Percentiles rank a stretch among this genome's conserved stretches.
These are phyloP conservation scores for Cladosporium sp. DNA, from an alignment of 2,329 filamentous ascomycete species.

Conservation along the genomic window DNA sequence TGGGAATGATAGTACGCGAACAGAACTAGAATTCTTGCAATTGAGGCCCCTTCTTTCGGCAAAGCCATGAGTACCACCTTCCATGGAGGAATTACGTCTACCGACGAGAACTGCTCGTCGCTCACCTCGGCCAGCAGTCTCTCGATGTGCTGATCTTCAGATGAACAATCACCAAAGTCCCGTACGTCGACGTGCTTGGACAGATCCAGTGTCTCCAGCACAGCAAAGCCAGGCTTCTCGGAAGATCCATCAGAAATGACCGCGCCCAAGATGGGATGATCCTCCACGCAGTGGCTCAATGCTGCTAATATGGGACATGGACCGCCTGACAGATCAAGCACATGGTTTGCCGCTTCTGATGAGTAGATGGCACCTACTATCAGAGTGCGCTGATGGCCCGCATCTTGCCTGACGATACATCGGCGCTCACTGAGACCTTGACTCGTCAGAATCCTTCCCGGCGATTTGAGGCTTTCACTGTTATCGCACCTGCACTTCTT, in stretches of 20 bases:
- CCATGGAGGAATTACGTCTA: constrained; percentile 38
- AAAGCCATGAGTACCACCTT: constrained; percentile 35
- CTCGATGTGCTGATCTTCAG: constrained; percentile 22
- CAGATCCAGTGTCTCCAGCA: constrained; percentile 33
- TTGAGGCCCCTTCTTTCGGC: neutral
- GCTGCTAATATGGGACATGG: constrained; percentile 16
- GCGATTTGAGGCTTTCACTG: neutral
- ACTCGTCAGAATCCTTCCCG: neutral
- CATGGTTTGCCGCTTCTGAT: constrained; percentile 13
- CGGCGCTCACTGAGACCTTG: constrained; percentile 40
- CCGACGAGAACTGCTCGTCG: constrained; percentile 31
- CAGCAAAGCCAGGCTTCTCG: constrained; percentile 35
- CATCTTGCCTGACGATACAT: constrained; percentile 38
- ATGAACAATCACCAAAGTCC: constrained; percentile 9
- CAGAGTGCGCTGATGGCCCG: constrained; percentile 40
- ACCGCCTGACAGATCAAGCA: constrained; percentile 16
- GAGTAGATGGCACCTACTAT: constrained; percentile 36
- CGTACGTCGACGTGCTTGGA: constrained; percentile 37
- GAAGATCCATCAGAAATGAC: constrained; percentile 34
- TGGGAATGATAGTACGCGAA: constrained; percentile 44
- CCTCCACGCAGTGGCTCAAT: constrained; percentile 36
- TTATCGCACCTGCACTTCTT: neutral
- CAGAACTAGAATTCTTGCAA: constrained; percentile 22
- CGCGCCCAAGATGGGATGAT: constrained; percentile 37
- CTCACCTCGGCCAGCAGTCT: constrained; percentile 28